Base-by-base conservation (phyloP, 164 flowering plant genomes). In the Macadamia tetraphylla region DNA sequence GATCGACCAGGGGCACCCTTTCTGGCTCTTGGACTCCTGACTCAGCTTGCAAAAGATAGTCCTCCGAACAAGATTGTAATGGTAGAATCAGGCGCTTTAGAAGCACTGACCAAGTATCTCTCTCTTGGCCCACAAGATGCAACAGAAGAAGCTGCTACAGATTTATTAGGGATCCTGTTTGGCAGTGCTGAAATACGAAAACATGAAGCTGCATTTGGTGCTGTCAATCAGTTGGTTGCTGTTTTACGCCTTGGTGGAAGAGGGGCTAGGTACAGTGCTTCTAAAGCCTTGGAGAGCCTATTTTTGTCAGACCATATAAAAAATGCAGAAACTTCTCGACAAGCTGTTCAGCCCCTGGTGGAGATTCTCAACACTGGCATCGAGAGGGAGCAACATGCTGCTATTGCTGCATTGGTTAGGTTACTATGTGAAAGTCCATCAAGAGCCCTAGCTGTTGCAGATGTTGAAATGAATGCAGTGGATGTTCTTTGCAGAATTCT, bases 1-100 rank as follows among this genome's bases (percentile, higher is more conserved):
- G 98, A 95, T 76, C 90, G 98, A 14, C 99, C 99, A 15, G 98
- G 96, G 30, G 99, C 98, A 52, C 99, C 97, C 62, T 85, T 88
- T 74, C 81, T 95, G 10, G 88, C 98, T 48, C 91, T 92, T 32
- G 89, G 93, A 18, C 82, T 87, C 76, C 80, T 95, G 71, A 89
- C 84, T 56, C 99, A 92, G 77, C 99, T 95, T 80, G 88, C 96
- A 17, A 85, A 73, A 80, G 98, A 91, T 71, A 81, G 90, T 71
- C 84, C 93, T 10, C 66, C 96, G 57, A 95, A 92, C 78, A 88
- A 80, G 79, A 80, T 85, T 74, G 84, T 84, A 59, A 95, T 95
- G 99, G 99, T 91, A 9, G 99, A 95, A 71, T 80, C 99, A 56
- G 99, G 99, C 58, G 97, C 86, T 68, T 69, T 95, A 74, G 99